Base-by-base conservation (phyloP, 2,329 filamentous ascomycete genomes). In the Fusarium tanahbumbuense region DNA sequence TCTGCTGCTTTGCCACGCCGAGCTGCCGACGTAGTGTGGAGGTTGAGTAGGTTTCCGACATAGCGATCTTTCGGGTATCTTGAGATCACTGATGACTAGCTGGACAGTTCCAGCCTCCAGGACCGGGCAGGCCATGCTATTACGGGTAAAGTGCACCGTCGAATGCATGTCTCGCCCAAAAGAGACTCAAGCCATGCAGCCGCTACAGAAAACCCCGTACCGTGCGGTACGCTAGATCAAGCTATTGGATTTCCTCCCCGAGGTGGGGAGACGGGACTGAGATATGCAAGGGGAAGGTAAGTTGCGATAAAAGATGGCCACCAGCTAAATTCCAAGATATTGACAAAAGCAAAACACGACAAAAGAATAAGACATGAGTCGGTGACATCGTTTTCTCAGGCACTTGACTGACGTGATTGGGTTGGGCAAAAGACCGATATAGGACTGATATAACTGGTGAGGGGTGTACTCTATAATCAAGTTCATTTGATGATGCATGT, bases 131-230 rank as follows among this genome's bases (percentile, higher is more conserved):
- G 16, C 34, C 49, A 53, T 12, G 34, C 49, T 40, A 15, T 18
- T 28, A 53, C n/a, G 34, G 27, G 49, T 53, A 53, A 42, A 47
- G 62, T 45, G 57, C 45, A 56, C 47, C 49, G 64, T 60, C 47
- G 47, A 60, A 60, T 46, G 72, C 60, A 72, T 73, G 72, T 75
- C 70, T 74, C 60, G 54, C 54, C 55, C 59, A n/a, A 67, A 59
- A 48, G 40, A 49, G 54, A 59, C 49, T 47, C 40, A 41, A 25
- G 45, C 49, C 42, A 49, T 52, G 58, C 57, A 64, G 60, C 50
- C 52, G 62, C 60, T 64, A 65, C 46, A 62, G 50, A 60, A 60
- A 15, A 53, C 41, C 37, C 34, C 18, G 23, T 53, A 41, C 49
- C 16, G 32, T 53, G 41, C 34, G 34, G 23, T 53, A 61, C 56